phyloP scores from a whole-genome alignment of 2,329 filamentous ascomycete genomes.

The Colletotrichum truncatum region DNA sequence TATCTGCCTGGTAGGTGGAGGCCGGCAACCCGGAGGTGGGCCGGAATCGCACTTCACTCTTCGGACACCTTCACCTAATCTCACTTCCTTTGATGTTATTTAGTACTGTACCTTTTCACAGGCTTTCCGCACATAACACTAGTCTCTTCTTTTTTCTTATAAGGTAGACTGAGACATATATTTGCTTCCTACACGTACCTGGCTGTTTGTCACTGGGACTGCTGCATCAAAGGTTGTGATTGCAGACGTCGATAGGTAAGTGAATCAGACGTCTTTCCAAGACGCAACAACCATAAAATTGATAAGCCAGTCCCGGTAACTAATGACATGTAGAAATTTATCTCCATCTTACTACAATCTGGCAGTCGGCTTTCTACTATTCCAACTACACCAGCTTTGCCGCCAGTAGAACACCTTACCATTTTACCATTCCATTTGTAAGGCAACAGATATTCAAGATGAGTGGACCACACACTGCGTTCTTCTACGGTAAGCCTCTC shows the following conservation, averaged over 20 bases:
- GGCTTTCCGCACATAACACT: not conserved
- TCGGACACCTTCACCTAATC: not conserved
- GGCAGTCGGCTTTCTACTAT: no score
- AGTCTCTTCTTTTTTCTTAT: not conserved
- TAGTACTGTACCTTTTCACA: not conserved
- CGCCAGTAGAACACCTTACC: no score
- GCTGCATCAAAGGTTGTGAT: not conserved
- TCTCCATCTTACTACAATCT: no score
- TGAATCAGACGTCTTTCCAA: not conserved
- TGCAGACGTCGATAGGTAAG: not conserved
- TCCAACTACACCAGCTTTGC: no score
- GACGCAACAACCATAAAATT: no score
- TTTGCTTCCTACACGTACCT: not conserved
- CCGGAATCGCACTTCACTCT: constrained; percentile 20
- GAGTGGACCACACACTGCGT: constrained; percentile 56
- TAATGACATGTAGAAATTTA: no score
- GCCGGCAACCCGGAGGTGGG: constrained; percentile 21
- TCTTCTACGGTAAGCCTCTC: constrained; percentile 63
- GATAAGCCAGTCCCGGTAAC: no score
- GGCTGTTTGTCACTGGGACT: not conserved
- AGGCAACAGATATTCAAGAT: constrained; percentile 37
- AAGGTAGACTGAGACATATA: not conserved
- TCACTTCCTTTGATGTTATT: not conserved
- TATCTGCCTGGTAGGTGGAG: not conserved
- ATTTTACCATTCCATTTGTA: not conserved